Percentiles rank a stretch among this genome's conserved stretches.
Evolutionary conservation across 148 eudicot species (phyloP).

Genomic region (Chenopodium quinoa): DNA sequence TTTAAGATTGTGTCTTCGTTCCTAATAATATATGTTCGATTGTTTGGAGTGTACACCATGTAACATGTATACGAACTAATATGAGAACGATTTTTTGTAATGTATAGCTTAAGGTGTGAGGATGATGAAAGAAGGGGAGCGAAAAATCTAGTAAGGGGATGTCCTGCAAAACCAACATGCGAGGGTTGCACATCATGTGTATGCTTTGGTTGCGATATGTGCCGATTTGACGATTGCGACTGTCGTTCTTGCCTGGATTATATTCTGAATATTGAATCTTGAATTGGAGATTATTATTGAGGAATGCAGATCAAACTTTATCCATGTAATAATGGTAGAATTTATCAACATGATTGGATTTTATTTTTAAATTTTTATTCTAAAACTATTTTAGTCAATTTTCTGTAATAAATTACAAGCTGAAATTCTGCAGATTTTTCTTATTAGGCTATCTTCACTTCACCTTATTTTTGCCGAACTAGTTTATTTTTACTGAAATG

Average conservation of each 20-base stretch:
- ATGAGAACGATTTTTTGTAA: not conserved
- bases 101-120: conserved; percentile 16
- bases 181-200: conserved; percentile 36
- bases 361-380: not conserved
- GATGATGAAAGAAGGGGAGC: conserved; percentile 12
- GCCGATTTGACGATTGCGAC: conserved; percentile 35
- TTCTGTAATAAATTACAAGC: too few relatives aligned
- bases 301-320: not conserved
- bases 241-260: conserved; percentile 35
- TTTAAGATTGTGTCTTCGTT: too few relatives aligned
- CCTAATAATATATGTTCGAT: too few relatives aligned
- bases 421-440: too few relatives aligned
- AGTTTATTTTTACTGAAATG: too few relatives aligned
- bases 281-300: too few relatives aligned
- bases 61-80: not conserved
- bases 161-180: conserved; percentile 19
- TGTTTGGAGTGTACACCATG: too few relatives aligned
- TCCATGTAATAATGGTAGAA: not conserved
- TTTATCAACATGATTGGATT: not conserved
- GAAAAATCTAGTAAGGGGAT: conserved; percentile 18
- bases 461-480: too few relatives aligned
- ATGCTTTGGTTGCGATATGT: conserved; percentile 34
- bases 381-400: not conserved
- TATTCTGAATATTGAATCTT: conserved; percentile 16
- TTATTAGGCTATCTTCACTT: too few relatives aligned